Conservation (phyloP, 345 rosid genomes). For the Hibiscus syriacus region DNA sequence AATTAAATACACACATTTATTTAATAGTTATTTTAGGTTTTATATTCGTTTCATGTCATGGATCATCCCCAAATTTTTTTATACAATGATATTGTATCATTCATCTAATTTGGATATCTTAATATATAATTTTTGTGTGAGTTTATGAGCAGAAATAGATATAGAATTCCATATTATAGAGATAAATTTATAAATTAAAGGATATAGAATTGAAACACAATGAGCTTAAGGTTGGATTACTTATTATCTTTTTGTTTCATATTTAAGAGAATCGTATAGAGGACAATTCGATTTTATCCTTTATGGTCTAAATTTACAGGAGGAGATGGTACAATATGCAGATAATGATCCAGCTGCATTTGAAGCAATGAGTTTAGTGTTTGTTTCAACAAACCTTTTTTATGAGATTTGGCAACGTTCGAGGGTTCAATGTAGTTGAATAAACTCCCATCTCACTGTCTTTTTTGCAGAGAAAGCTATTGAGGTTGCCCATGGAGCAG, state of each 20-base stretch:
- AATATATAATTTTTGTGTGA: no score
- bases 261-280: background rate
- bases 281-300: constrained; percentile 6
- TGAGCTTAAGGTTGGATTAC: constrained; percentile 54
- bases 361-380: constrained; percentile 65
- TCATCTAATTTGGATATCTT: no score
- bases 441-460: background rate
- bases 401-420: background rate
- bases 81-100: no score
- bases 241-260: constrained; percentile 4
- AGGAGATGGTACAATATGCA: constrained; percentile 76
- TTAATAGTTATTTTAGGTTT: no score
- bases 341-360: constrained; percentile 94
- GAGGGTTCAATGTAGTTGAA: background rate
- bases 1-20: no score
- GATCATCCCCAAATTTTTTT: no score
- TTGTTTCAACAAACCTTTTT: constrained; percentile 1
- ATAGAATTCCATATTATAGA: no score
- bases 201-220: constrained; percentile 50
- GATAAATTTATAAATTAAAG: no score
- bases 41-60: no score
- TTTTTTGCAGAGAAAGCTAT: constrained; percentile 55
- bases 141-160: no score
- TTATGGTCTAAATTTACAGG: constrained; percentile 34
- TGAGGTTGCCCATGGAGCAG: constrained; percentile 70